Percentiles rank a stretch among this genome's conserved stretches.
These are phyloP conservation scores for Notholithocarpus densiflorus DNA, from an alignment of 306 rosid species.

Conservation along the genomic window DNA sequence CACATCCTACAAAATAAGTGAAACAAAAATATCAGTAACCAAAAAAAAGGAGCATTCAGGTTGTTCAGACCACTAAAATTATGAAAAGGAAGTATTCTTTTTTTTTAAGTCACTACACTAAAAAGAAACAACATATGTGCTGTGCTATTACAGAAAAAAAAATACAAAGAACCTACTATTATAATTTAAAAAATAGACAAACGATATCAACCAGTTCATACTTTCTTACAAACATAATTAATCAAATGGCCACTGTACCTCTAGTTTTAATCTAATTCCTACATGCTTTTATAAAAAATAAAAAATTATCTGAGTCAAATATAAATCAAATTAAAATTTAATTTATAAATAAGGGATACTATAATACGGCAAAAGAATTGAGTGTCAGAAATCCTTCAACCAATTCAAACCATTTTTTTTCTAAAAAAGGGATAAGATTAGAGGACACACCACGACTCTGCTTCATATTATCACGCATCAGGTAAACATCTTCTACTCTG, in stretches of 20 bases:
- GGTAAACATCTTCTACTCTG: conserved; percentile 91
- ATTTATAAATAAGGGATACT: neutral
- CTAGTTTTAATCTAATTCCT: neutral
- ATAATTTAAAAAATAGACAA: conserved; percentile 5
- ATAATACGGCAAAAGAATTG: neutral
- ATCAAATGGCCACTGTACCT: neutral
- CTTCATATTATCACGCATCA: conserved; percentile 90
- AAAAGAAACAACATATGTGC: neutral
- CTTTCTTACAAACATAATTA: neutral
- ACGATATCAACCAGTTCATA: neutral
- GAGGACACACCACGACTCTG: conserved; percentile 82
- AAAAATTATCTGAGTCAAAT: neutral
- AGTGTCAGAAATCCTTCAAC: neutral
- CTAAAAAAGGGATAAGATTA: conserved; percentile 21
- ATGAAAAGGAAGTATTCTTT: neutral
- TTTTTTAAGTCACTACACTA: neutral
- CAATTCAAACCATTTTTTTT: neutral
- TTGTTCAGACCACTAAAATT: neutral
- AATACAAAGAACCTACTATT: neutral
- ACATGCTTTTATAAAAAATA: neutral
- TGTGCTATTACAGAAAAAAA: neutral
- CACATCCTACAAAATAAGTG: conserved; percentile 72
- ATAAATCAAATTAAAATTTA: neutral
- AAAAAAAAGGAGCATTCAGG: neutral
- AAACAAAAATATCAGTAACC: conserved; percentile 9